phyloP scores from a whole-genome alignment of 1,139 yeast species.

The Saccharomycopsis crataegensis region DNA sequence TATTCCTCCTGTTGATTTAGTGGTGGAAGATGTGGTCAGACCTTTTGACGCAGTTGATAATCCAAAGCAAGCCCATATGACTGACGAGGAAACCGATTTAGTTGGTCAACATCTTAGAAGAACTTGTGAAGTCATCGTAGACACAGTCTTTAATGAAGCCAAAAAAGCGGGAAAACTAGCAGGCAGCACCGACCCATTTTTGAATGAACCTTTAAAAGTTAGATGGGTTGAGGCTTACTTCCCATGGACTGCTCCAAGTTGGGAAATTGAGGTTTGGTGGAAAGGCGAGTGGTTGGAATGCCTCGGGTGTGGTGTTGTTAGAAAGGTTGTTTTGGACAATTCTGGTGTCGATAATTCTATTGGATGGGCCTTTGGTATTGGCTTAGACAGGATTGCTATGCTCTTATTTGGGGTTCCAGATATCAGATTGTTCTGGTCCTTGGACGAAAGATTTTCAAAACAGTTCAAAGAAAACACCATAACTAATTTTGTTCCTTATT shows the following conservation, averaged over 20 bases:
- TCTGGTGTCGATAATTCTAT: constrained; percentile 62
- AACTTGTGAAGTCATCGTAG: constrained; percentile 75
- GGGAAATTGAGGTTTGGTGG: constrained; percentile 99
- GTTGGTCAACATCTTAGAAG: constrained; percentile 75
- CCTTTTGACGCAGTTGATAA: constrained; percentile 53
- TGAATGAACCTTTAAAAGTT: constrained; percentile 71
- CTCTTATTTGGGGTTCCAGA: constrained; percentile 90
- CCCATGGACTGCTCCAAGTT: constrained; percentile 98
- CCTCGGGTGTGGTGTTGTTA: constrained; percentile 93
- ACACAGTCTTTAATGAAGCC: constrained; percentile 76
- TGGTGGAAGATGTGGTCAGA: constrained; percentile 67
- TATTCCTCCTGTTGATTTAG: constrained; percentile 59
- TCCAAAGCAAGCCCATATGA: constrained; percentile 77
- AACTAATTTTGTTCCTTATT: constrained; percentile 75
- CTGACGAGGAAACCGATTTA: constrained; percentile 57
- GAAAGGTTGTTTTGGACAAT: constrained; percentile 65
- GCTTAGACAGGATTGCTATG: constrained; percentile 95
- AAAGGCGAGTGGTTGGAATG: constrained; percentile 97
- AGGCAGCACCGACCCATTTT: constrained; percentile 55
- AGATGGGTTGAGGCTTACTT: constrained; percentile 95
- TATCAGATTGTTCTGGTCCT: constrained; percentile 87
- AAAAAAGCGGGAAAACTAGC: constrained; percentile 53
- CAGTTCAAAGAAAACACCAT: constrained; percentile 68
- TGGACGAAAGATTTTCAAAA: constrained; percentile 63
- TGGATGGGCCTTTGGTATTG: constrained; percentile 98